Evolutionary conservation across 208 protist species (phyloP), one percentile per base, ranked within the genome.

Genomic region (Leishmania gerbilli): DNA sequence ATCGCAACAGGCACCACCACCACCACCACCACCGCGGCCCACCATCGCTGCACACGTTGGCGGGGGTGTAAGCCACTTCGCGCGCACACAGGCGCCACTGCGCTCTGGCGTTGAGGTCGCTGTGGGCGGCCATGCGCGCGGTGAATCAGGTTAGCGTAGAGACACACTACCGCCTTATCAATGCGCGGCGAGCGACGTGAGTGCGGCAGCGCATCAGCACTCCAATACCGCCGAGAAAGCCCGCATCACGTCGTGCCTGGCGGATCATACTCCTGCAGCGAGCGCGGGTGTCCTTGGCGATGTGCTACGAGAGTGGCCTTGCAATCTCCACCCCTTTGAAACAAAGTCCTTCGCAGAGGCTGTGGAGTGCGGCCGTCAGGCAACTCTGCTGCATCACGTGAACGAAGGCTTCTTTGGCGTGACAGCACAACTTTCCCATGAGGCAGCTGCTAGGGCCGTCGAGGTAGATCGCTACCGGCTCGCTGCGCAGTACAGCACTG

Each of bases 321-420:
- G 31, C 64, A 42, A 34, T 13, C 34, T 69, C 64, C 64, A 42
- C 6, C 15, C 34, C 64, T 69, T 17, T 9, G 34, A 24, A 45
- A 27, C 64, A 2, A 69, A 69, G 34, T 45, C 64, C 24, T 31
- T 15, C 34, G 64, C 45, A 24, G 17, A 47, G 68, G 51, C 76
- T 45, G 81, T 77, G 31, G 74, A 47, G 37, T 67, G 11, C 31
- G 81, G 58, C 1, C 81, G 56, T 58, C 45, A 49, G 21, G 74
- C 67, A 40, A 49, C 76, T 40, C 45, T 72, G 76, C n/a, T 84
- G 69, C 81, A 80, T 76, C 74, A 67, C 58, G 68, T 60, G 9
- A 76, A 77, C 21, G 67, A 31, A 40, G 69, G 69, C 68, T 84
- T 84, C 49, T 58, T 51, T 17, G 56, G 71, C 27, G 69, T 77